Evolutionary conservation across 1,284 basidiomycete genomes (phyloP), one percentile per base, ranked within the genome.

Genomic region (Austroboletus niveus): DNA sequence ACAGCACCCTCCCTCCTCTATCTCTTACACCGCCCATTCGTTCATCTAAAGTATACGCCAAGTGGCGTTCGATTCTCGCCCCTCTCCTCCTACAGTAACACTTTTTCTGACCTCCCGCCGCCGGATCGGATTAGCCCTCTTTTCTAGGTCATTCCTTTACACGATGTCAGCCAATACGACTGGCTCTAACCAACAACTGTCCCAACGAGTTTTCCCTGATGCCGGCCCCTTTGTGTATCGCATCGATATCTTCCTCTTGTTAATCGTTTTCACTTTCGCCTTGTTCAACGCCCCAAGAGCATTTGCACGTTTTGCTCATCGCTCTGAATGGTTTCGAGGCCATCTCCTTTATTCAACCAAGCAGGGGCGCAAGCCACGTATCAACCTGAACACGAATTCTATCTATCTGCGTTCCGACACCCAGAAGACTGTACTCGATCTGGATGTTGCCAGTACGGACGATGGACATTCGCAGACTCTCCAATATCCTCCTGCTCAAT

Each of bases 271-370:
- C 1, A 45, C 74, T 32, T 65, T 76, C 42, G 68, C 75, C 44
- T 52, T 77, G 5, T 62, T 75, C 41, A 69, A 74, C 12, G 60
- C 78, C 9, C 82, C 81, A 6, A 74, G 79, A 43, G 72, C 70
- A n/a, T 59, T 82, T 12, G 77, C 74, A 11, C 75, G 80, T 27
- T 69, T 82, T 44, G 74, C 73, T 43, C 64, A 66, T 29, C 54
- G 65, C 22, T 71, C 72, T 1, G 79, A 79, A 54, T 77, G 78
- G 76, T 55, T 66, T 29, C 72, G 64, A 12, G 80, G 81, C 5
- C 69, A 77, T 49, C 52, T 80, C 53, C 65, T 84, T 27, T 68
- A 65, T 12, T 58, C 54, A 12, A 34, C 27, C 17, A 27, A 52
- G 0, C 35, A 55, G 34, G 36, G 17, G 45, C 49, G 54, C 53